Base-by-base conservation (phyloP, 805 yeast species). In the Suhomyces vadensis region DNA sequence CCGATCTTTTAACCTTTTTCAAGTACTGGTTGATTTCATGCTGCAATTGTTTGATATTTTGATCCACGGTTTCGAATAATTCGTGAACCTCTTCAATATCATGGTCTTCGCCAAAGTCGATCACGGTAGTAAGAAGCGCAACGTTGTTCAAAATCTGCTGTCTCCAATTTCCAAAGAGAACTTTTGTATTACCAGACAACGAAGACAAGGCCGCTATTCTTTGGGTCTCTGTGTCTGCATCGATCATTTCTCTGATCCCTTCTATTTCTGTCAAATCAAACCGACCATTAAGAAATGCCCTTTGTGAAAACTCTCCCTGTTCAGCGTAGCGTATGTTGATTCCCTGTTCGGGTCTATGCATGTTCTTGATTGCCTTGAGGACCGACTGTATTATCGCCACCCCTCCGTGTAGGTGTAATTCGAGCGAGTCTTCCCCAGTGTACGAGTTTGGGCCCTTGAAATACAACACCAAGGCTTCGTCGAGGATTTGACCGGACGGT, bases 101-200 rank as follows among this genome's bases (percentile, higher is more conserved):
- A 46, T 88, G 88, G 55, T 94, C 99, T 45, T 94, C 98, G 6
- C 96, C 92, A 64, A 94, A 94, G 64, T 94, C 99, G 31, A 94
- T 88, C 2, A 91, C 75, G 0, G 98, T 96, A 0, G 98, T 82
- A 42, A 92, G 62, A 40, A 84, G 64, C 0, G 96, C 96, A 41
- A 85, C 77, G 46, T 81, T 76, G 3, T 81, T 67, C 1, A 92
- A 73, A 2, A 94, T 73, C 13, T 71, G 64, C 5, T 71, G 56
- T 55, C 97, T 74, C 97, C 98, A 91, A 1, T 57, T 23, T 6
- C 61, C 57, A 56, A 87, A 87, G 22, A 78, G 51, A 3, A 56
- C 49, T 44, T 76, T 79, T 35, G 83, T 81, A 24, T 74, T 67
- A 1, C 98, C 97, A 6, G 81, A 77, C 51, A 92, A 81, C 21